These are phyloP conservation scores for Carpinus viminea DNA, from an alignment of 306 rosid species.

Conservation along the genomic window DNA sequence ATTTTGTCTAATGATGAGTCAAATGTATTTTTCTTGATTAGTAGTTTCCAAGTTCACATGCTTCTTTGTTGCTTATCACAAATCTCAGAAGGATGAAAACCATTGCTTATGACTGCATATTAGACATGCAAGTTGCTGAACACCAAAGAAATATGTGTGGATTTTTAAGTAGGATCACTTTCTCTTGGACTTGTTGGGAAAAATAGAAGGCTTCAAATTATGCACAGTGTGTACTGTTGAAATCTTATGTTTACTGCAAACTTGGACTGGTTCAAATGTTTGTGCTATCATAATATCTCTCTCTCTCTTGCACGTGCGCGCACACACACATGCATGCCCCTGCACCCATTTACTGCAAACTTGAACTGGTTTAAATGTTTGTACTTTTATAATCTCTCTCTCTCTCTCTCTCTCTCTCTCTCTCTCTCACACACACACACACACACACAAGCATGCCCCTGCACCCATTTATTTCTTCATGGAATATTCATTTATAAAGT, in stretches of 20 bases:
- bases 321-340: too few relatives aligned
- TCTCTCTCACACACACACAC: background rate
- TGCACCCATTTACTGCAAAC: too few relatives aligned
- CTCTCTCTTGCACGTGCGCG: too few relatives aligned
- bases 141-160: background rate
- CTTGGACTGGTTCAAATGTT: too few relatives aligned
- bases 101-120: background rate
- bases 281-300: too few relatives aligned
- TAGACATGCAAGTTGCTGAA: background rate
- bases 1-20: constrained; percentile 8
- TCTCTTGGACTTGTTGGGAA: background rate
- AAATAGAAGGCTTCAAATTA: background rate
- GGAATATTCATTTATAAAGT: constrained; percentile 12
- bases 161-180: background rate
- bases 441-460: background rate
- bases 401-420: too few relatives aligned
- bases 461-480: background rate
- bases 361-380: background rate
- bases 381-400: constrained; percentile 13
- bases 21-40: constrained; percentile 5
- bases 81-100: background rate
- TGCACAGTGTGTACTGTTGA: background rate
- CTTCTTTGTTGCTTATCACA: background rate
- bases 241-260: background rate
- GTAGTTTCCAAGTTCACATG: background rate